Evolutionary conservation across 2,329 filamentous ascomycete genomes (phyloP).

Genomic region (Aspergillus candidus): DNA sequence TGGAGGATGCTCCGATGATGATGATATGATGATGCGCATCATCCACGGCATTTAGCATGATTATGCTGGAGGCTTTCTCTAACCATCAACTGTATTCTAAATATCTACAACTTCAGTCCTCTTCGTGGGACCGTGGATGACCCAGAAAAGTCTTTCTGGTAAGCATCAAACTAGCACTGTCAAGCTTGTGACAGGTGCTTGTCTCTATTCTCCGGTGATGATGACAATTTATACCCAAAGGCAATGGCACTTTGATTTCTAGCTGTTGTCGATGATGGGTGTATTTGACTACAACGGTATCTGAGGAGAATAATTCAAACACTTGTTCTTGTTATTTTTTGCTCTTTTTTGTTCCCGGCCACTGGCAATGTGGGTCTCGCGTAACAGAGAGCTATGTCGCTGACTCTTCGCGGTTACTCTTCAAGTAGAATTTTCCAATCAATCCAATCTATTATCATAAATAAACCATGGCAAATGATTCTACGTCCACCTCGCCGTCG

Average conservation of each 20-base stretch:
- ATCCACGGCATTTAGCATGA: conserved; percentile 12
- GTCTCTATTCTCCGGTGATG: conserved; percentile 39
- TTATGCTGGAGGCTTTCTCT: conserved; percentile 10
- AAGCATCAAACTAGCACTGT: conserved; percentile 14
- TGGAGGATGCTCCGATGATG: background rate
- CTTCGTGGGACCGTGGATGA: no score
- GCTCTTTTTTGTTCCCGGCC: background rate
- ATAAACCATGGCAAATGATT: conserved; percentile 25
- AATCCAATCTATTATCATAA: conserved; percentile 20
- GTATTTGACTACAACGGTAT: conserved; percentile 94
- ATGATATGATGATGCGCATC: conserved; percentile 13
- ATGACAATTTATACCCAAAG: conserved; percentile 36
- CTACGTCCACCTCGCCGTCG: conserved; percentile 13
- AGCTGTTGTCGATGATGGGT: conserved; percentile 44
- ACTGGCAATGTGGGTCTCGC: background rate
- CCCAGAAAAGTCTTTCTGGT: conserved; percentile 15
- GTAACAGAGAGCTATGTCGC: conserved; percentile 17
- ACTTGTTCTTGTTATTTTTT: conserved; percentile 9
- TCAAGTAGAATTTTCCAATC: conserved; percentile 17
- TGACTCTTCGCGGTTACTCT: conserved; percentile 17
- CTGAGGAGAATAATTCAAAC: conserved; percentile 56
- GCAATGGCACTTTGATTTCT: conserved; percentile 48
- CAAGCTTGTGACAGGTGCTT: conserved; percentile 8
- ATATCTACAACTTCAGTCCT: no score
- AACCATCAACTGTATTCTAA: background rate